Base-by-base conservation (phyloP, 139 green algal species). In the Tetraselmis striata region DNA sequence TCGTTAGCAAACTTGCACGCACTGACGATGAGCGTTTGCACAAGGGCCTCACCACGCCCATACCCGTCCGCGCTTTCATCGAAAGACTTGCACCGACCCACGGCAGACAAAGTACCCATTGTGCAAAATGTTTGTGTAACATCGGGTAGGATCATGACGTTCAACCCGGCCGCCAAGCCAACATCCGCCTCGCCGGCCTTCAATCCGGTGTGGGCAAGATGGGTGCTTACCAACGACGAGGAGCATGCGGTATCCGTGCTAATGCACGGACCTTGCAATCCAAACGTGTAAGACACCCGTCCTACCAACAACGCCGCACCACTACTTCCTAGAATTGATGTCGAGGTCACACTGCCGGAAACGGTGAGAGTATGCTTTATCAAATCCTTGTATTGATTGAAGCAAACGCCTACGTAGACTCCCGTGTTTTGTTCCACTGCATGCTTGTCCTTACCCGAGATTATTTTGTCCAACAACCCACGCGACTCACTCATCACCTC, bases 71-170 rank as follows among this genome's bases (percentile, higher is more conserved):
- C 94, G 18, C 93, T 89, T 0, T 90, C 86, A 29, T 89, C 93
- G 84, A 97, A 96, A 0, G 94, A 89, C 87, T 97, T 96, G 90
- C 93, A 96, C 75, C 93, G 88, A 18, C 92, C 93, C 30, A 94
- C 93, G 0, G 91, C 86, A 0, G 90, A 89, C 29, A 91, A 83
- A 2, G 87, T 85, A 28, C 45, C 45, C 45, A 67, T 32, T 18
- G 27, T 18, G 18, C 45, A 67, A 18, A 67, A 67, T 67, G 11
- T 18, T 67, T 67, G 45, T 25, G 45, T 67, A 67, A 67, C 45
- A 67, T 67, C 79, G 1, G 32, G 32, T 30, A 86, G 32, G 28
- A 92, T 82, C 11, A 82, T 84, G 27, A 92, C 80, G 82, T 89
- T 89, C 29, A 93, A 86, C 28, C 89, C 92, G 0, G 82, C 86